A percentile compares a stretch with the other conserved stretches of the same genome.
Evolutionary conservation across 208 protist species (phyloP).

Genomic region (Wallacemonas sp.): DNA sequence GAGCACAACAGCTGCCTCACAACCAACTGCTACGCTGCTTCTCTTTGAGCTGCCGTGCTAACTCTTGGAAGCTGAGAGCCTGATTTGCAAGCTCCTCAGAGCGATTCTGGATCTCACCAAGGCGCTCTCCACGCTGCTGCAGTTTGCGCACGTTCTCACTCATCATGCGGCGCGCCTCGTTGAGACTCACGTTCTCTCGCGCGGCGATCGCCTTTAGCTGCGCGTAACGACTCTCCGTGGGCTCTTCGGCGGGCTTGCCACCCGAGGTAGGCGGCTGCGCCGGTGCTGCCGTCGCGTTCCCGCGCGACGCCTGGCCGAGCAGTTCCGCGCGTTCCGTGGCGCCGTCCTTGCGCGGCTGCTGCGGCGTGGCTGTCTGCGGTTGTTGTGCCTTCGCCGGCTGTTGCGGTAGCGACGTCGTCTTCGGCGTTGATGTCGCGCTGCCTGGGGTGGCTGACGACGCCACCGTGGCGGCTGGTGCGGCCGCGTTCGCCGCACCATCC

Average conservation of each 20-base stretch:
- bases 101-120: constrained; percentile 54
- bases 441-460: not conserved
- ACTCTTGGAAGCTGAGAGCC: constrained; percentile 70
- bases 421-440: not conserved
- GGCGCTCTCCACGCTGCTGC: constrained; percentile 65
- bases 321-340: constrained; percentile 33
- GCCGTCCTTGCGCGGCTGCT: not conserved
- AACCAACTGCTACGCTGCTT: constrained; percentile 79
- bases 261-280: not conserved
- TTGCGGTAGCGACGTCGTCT: not conserved
- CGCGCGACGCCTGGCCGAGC: not conserved
- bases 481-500: not conserved
- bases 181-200: constrained; percentile 77
- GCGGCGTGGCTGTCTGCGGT: not conserved
- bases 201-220: constrained; percentile 79
- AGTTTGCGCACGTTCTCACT: constrained; percentile 69
- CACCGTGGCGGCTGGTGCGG: not conserved
- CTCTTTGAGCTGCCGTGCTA: constrained; percentile 71
- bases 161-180: constrained; percentile 81
- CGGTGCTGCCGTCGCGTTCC: not conserved
- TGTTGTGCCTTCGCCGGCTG: not conserved
- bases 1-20: constrained; percentile 6
- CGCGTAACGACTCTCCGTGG: constrained; percentile 49
- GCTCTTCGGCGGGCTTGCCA: not conserved
- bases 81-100: constrained; percentile 67